Evolutionary conservation across 1,139 yeast genomes (phyloP).

Genomic region (Scheffersomyces cryptocercus): DNA sequence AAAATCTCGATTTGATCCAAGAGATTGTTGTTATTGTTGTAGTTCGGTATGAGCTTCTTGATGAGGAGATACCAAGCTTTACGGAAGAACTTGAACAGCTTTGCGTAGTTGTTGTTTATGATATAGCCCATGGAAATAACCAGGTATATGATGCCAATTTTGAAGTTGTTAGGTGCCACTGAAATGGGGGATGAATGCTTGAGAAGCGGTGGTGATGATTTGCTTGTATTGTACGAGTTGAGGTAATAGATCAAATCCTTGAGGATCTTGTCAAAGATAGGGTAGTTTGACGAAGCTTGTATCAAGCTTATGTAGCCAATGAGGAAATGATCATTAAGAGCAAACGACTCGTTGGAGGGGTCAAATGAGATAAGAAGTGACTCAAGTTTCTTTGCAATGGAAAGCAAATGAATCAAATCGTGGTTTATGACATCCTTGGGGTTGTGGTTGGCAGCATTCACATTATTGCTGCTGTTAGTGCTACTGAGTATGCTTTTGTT

Average conservation of each 20-base stretch:
- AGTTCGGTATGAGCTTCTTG: conserved; percentile 44
- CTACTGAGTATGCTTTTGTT: conserved; percentile 3
- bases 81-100: conserved; percentile 34
- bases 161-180: conserved; percentile 11
- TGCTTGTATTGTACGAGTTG: conserved; percentile 16
- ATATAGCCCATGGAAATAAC: conserved; percentile 16
- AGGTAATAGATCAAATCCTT: conserved; percentile 29
- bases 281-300: conserved; percentile 14
- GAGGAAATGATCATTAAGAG: conserved; percentile 30
- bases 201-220: conserved; percentile 2
- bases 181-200: neutral
- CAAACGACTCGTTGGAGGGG: conserved; percentile 11
- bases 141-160: conserved; percentile 17
- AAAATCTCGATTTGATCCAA: conserved; percentile 45
- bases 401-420: conserved; percentile 34
- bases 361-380: conserved; percentile 20
- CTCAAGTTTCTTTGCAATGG: conserved; percentile 34
- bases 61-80: conserved; percentile 48
- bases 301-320: conserved; percentile 32
- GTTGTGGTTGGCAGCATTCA: conserved; percentile 3
- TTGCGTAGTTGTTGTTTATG: conserved; percentile 13
- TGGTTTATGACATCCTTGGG: conserved; percentile 13
- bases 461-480: conserved; percentile 3
- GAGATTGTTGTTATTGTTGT: conserved; percentile 25
- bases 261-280: conserved; percentile 23